These are phyloP conservation scores for Citrullus colocynthis DNA, from an alignment of 306 rosid genomes.

Conservation along the genomic window DNA sequence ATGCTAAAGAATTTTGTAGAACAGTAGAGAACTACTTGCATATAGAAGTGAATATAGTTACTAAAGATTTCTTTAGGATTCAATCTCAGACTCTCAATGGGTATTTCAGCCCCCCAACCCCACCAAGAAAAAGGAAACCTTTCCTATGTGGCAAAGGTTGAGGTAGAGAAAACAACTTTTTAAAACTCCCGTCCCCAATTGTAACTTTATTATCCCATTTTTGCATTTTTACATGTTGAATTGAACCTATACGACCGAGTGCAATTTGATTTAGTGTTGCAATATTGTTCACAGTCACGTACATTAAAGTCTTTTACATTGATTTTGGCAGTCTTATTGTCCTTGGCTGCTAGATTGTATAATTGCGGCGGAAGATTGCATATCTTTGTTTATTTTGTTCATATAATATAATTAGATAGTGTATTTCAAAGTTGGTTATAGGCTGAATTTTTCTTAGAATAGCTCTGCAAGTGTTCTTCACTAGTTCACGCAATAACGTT, in stretches of 20 bases:
- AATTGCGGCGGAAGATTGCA: too few species aligned
- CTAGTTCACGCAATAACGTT: background rate
- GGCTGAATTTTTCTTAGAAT: background rate
- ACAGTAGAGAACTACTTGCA: background rate
- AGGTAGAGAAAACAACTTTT: background rate
- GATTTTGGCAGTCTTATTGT: background rate
- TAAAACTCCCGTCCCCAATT: background rate
- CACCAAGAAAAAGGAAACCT: background rate
- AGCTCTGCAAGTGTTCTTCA: background rate
- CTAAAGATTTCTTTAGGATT: background rate
- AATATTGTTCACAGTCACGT: background rate
- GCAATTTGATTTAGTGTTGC: background rate
- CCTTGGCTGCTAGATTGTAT: too few species aligned
- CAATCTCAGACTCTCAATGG: background rate
- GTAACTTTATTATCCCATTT: background rate
- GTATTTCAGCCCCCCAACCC: background rate
- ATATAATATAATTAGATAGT: too few species aligned
- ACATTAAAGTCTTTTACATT: background rate
- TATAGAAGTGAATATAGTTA: conserved; percentile 3
- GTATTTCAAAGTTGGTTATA: background rate
- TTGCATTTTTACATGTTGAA: background rate
- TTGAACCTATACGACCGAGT: background rate
- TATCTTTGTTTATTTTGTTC: too few species aligned
- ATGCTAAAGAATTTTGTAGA: background rate
- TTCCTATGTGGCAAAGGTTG: background rate